Percentiles rank a stretch among this genome's conserved stretches.
Conservation (phyloP, 139 green algal species). For the Chlorella sp. region DNA sequence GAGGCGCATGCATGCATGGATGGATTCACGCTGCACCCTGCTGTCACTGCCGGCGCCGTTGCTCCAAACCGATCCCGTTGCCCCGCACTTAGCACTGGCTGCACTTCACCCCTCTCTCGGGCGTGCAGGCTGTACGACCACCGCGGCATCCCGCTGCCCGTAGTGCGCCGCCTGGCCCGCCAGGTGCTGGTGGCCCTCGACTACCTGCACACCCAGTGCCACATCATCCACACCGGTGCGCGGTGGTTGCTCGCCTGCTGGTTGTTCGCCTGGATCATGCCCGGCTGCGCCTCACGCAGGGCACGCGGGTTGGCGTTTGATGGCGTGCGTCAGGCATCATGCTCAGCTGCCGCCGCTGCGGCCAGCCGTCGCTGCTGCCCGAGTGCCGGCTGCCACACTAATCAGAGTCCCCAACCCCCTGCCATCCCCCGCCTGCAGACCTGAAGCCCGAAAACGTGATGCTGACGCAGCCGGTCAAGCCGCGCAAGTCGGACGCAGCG, state of each 20-base stretch:
- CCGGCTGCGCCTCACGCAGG: no score
- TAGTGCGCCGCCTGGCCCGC: conserved; percentile 81
- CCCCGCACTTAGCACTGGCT: background rate
- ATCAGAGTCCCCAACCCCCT: no score
- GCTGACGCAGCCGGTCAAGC: conserved; percentile 80
- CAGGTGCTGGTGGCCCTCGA: conserved; percentile 94
- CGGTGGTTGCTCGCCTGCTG: background rate
- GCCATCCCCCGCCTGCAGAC: conserved; percentile 71
- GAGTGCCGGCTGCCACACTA: no score
- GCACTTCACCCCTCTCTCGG: background rate
- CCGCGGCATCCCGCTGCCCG: conserved; percentile 84
- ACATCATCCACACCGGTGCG: conserved; percentile 93
- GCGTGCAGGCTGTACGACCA: conserved; percentile 42
- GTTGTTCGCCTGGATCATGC: no score
- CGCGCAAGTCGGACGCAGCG: conserved; percentile 10
- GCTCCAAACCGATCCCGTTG: no score
- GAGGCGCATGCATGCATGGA: no score
- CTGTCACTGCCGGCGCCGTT: no score
- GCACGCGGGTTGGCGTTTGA: no score
- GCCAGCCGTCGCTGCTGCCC: no score
- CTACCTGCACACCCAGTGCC: conserved; percentile 83
- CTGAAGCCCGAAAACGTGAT: conserved; percentile 99
- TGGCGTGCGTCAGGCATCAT: no score
- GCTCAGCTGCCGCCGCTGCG: no score
- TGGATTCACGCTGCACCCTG: no score